These are phyloP conservation scores for Lentinula aciculospora DNA, from an alignment of 768 basidiomycete genomes.

Conservation along the genomic window DNA sequence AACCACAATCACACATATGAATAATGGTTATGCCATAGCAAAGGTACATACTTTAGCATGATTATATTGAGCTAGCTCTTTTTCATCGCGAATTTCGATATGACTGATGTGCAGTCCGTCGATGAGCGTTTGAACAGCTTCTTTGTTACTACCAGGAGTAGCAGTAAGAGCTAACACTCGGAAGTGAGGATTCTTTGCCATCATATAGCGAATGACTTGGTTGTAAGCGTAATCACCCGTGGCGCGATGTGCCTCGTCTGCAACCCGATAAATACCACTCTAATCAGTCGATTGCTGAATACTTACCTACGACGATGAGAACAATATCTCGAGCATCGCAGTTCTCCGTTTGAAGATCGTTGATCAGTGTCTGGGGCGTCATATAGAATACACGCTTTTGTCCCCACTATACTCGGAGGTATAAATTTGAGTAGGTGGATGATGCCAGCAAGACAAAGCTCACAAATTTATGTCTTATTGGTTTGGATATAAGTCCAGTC, in stretches of 20 bases:
- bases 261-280: background rate
- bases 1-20: background rate
- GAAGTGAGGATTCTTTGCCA: constrained; percentile 93
- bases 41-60: constrained; percentile 69
- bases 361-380: constrained; percentile 92
- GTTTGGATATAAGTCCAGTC: constrained; percentile 64
- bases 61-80: constrained; percentile 84
- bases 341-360: constrained; percentile 69
- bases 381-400: constrained; percentile 89
- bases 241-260: constrained; percentile 94
- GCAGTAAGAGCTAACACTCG: constrained; percentile 92
- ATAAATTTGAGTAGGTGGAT: constrained; percentile 9
- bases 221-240: constrained; percentile 93
- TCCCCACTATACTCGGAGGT: constrained; percentile 54
- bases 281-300: background rate
- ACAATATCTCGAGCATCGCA: constrained; percentile 80
- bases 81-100: constrained; percentile 92
- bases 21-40: background rate
- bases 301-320: constrained; percentile 79
- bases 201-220: constrained; percentile 81
- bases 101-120: constrained; percentile 91
- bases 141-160: constrained; percentile 83
- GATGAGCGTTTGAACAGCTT: constrained; percentile 87
- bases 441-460: constrained; percentile 18
- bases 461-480: constrained; percentile 56